Base-by-base conservation (phyloP, 2,329 filamentous ascomycete species). In the Rhytidhysteron rufulum region DNA sequence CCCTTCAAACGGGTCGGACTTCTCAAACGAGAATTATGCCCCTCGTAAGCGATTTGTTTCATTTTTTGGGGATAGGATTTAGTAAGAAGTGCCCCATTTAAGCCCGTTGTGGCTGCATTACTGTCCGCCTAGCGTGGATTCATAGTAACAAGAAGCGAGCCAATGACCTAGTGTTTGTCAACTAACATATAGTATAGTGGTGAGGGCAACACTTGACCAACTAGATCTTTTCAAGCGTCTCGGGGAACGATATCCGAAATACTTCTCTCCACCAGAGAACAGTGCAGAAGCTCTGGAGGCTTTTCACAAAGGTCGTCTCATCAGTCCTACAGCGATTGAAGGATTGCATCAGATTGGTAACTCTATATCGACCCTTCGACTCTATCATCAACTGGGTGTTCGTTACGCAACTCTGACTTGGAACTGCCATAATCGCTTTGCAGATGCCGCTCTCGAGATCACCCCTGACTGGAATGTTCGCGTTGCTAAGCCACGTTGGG, bases 281-380 rank as follows among this genome's bases (percentile, higher is more conserved):
- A 80, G 80, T 50, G 72, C 71, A 34, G 75, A 77, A 21, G 86
- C 86, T 3, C 58, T 82, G 27, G 60, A 72, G 2, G 79, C 80
- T 15, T 74, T 73, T 44, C 42, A 60, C 5, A 30, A 55, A 2
- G 63, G 65, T 17, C 47, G 43, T 4, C 51, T 63, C 16, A 67
- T 67, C 37, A 60, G 62, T 0, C 63, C 63, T 6, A 51, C 55
- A 24, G 58, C 55, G 29, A 67, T 67, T 21, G 62, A 95, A 68
- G 91, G 91, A 3, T 77, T 96, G 6, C 91, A 97, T 60, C 91
- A 95, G 56, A 94, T 97, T 52, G 90, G 88, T 43, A 95, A 96
- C 67, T 86, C 82, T 1, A 72, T 83, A 18, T 76, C 85, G 30
- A 89, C 82, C 40, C 72, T 97, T 8, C 82, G 91, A 5, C 74